phyloP scores from a whole-genome alignment of 176 grass and related monocot species.

The Pharus latifolius region DNA sequence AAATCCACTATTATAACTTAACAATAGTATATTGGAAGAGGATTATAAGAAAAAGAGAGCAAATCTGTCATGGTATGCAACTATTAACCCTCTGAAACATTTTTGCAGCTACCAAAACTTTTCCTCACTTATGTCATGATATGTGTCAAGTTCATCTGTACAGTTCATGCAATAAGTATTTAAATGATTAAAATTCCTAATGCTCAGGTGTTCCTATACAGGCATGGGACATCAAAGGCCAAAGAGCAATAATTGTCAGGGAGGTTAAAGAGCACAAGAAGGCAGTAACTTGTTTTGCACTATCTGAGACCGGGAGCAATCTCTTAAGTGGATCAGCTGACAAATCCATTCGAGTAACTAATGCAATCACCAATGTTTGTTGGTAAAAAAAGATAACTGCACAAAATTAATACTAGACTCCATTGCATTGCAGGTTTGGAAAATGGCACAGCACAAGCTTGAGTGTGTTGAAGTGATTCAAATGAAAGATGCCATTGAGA shows the following conservation, averaged over 20 bases:
- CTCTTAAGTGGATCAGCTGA: slow-evolving; percentile 83
- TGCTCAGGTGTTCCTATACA: slow-evolving; percentile 10
- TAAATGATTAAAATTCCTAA: not conserved
- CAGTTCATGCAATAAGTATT: slow-evolving; percentile 6
- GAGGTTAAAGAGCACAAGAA: slow-evolving; percentile 85
- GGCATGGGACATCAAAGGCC: slow-evolving; percentile 93
- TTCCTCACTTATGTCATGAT: too few relatives aligned
- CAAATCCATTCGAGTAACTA: slow-evolving; percentile 86
- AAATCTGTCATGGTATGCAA: not conserved
- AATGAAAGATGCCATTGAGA: slow-evolving; percentile 75
- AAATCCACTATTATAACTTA: not conserved
- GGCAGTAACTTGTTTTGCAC: slow-evolving; percentile 64
- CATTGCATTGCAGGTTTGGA: slow-evolving; percentile 72
- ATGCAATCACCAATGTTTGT: not conserved
- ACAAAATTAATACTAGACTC: not conserved
- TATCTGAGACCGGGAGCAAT: slow-evolving; percentile 69
- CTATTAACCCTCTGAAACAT: too few relatives aligned
- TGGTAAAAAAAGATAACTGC: not conserved
- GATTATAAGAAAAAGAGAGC: not conserved
- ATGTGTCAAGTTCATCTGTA: not conserved
- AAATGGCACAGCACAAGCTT: slow-evolving; percentile 69
- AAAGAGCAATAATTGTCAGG: slow-evolving; percentile 65
- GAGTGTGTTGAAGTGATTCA: slow-evolving; percentile 79
- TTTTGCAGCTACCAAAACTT: too few relatives aligned
- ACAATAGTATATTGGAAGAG: not conserved